Evolutionary conservation across 805 yeast species (phyloP), one percentile per base, ranked within the genome.

Genomic region (Metschnikowia colocasiae): DNA sequence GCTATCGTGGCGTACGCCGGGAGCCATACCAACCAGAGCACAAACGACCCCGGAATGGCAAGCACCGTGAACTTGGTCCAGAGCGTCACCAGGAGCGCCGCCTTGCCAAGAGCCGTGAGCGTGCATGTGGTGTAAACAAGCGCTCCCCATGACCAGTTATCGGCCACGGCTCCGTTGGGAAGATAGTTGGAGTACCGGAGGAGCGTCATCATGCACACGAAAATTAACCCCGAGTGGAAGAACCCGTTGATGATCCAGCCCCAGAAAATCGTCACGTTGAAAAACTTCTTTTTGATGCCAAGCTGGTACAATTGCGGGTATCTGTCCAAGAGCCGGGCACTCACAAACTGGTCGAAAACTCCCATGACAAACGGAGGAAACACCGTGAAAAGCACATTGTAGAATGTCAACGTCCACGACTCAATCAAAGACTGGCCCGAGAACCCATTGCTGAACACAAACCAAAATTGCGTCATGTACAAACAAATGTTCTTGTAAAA

Each of bases 401-500:
- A 95, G 55, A 87, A 87, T 0, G 99, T 94, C 63, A 95, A 81
- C 0, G 97, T 89, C 99, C 99, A 94, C 0, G 98, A 91, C 65
- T 94, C 99, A 63, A 87, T 86, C 58, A 94, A 83, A 0, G 96
- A 88, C 68, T 94, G 97, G 15, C 99, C 99, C 19, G 97, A 88
- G 61, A 81, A 94, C 4, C 89, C 92, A 64, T 91, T 94, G 50
- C 83, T 77, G 63, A 94, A 94, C 18, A 92, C 97, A 66, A 79
- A 94, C 99, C 99, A 94, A 66, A 94, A 94, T 69, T 94, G 99
- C 3, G 97, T 89, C 96, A 94, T 87, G 68, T 92, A 95, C 48
- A 94, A 76, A 1, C 97, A 89, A 60, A 94, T 87, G 61, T 94
- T 94, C 69, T 94, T 94, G 80, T 94, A 94, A 60, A 94, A 94